phyloP scores from a whole-genome alignment of 768 basidiomycete species.

The Leccinum disarticulatum region DNA sequence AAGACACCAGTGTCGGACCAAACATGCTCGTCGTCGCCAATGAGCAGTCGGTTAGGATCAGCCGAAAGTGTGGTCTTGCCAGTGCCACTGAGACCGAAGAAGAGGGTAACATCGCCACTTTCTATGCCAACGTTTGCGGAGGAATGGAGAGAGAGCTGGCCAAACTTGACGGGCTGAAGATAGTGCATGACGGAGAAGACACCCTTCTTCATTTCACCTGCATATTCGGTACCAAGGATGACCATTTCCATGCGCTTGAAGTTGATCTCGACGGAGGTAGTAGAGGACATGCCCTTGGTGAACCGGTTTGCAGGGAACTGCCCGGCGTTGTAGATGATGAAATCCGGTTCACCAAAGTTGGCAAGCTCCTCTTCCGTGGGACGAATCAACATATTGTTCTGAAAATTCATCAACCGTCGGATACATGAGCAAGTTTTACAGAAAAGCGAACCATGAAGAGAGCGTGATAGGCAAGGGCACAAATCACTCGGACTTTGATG shows the following conservation, averaged over 20 bases:
- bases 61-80: conserved; percentile 99
- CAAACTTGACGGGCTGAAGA: conserved; percentile 97
- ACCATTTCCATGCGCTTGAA: conserved; percentile 99
- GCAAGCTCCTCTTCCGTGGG: conserved; percentile 93
- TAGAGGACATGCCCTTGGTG: conserved; percentile 99
- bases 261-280: conserved; percentile 99
- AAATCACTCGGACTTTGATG: conserved; percentile 99
- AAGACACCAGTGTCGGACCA: conserved; percentile 99
- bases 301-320: conserved; percentile 99
- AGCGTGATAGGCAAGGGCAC: conserved; percentile 97
- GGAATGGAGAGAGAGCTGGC: conserved; percentile 95
- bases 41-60: conserved; percentile 89
- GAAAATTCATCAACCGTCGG: conserved; percentile 9
- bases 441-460: conserved; percentile 83
- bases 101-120: conserved; percentile 90
- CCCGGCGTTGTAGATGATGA: conserved; percentile 99
- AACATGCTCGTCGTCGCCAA: conserved; percentile 99
- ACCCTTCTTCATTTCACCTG: conserved; percentile 99
- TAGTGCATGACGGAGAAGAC: conserved; percentile 99
- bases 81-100: conserved; percentile 98
- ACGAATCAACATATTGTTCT: conserved; percentile 99
- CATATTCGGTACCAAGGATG: conserved; percentile 97
- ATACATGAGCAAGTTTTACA: conserved; percentile 4
- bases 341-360: conserved; percentile 96
- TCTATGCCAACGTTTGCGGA: conserved; percentile 94